phyloP scores from a whole-genome alignment of 805 yeast species.

The Kodamaea laetipori region DNA sequence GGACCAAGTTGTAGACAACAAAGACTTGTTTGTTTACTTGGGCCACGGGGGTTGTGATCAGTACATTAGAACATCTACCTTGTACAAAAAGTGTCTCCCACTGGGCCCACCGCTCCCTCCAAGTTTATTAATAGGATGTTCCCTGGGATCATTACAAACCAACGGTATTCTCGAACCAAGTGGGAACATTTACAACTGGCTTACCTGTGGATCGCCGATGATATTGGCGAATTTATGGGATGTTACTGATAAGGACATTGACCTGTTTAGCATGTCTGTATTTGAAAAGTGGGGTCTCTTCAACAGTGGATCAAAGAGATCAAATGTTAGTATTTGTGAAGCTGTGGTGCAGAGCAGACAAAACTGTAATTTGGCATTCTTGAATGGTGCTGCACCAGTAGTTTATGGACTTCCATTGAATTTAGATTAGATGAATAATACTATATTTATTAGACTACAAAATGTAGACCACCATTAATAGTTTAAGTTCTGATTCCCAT shows the following conservation, averaged over 20 bases:
- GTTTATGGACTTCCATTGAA: slow-evolving; percentile 80
- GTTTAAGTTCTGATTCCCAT: too few relatives aligned
- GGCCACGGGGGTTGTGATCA: slow-evolving; percentile 99
- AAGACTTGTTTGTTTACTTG: slow-evolving; percentile 65
- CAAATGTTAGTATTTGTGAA: slow-evolving; percentile 36
- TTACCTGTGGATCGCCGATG: slow-evolving; percentile 81
- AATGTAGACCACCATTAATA: too few relatives aligned
- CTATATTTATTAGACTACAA: too few relatives aligned
- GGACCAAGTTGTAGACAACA: slow-evolving; percentile 34
- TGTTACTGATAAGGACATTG: slow-evolving; percentile 95
- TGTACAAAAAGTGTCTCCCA: slow-evolving; percentile 33
- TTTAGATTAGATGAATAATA: slow-evolving; percentile 4
- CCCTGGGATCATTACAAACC: slow-evolving; percentile 69
- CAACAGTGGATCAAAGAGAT: neutral
- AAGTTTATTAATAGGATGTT: slow-evolving; percentile 79
- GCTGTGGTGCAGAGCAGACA: slow-evolving; percentile 68
- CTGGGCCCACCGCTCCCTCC: slow-evolving; percentile 54
- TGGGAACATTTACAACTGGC: slow-evolving; percentile 76
- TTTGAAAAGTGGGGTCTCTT: slow-evolving; percentile 69
- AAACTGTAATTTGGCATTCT: slow-evolving; percentile 64
- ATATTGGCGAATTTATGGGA: slow-evolving; percentile 91
- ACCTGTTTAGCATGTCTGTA: slow-evolving; percentile 64
- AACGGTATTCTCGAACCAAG: slow-evolving; percentile 67
- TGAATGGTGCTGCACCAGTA: slow-evolving; percentile 93
- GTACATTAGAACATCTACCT: slow-evolving; percentile 57